These are phyloP conservation scores for Leucaena leucocephala DNA, from an alignment of 306 rosid species.

Conservation along the genomic window DNA sequence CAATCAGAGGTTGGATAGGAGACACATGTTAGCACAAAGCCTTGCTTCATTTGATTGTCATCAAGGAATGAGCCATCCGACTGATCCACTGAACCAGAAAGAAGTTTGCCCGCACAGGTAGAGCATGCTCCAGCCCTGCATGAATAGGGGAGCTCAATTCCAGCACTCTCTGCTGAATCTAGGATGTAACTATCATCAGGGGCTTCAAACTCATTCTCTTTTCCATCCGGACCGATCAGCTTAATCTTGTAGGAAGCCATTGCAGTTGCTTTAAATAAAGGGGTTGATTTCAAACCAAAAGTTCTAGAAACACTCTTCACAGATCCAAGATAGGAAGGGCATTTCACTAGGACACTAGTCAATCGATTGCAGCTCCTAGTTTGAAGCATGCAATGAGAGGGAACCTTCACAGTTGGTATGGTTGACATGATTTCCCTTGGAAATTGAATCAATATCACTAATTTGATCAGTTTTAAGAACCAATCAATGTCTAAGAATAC, in stretches of 20 bases:
- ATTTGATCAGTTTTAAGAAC: constrained; percentile 28
- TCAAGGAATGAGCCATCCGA: constrained; percentile 77
- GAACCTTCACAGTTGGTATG: constrained; percentile 49
- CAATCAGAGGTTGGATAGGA: constrained; percentile 69
- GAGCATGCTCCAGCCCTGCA: constrained; percentile 88
- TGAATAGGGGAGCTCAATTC: constrained; percentile 74
- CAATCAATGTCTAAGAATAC: not conserved
- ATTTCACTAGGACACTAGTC: constrained; percentile 38
- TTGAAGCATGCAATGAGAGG: constrained; percentile 53
- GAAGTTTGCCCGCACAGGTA: constrained; percentile 67
- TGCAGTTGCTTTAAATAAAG: constrained; percentile 50
- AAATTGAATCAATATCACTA: constrained; percentile 38
- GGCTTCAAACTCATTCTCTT: constrained; percentile 67
- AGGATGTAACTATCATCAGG: constrained; percentile 66
- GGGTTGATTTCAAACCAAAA: constrained; percentile 64
- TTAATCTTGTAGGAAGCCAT: constrained; percentile 77
- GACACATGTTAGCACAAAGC: constrained; percentile 68
- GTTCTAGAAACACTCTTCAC: constrained; percentile 48
- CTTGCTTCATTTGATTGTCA: constrained; percentile 59
- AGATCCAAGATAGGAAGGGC: constrained; percentile 53
- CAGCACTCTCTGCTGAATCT: constrained; percentile 77
- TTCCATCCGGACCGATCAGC: constrained; percentile 63
- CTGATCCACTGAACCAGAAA: constrained; percentile 68
- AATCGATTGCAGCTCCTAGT: constrained; percentile 31
- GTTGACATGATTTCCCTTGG: constrained; percentile 58